A percentile compares a stretch with the other conserved stretches of the same genome.
phyloP scores from a whole-genome alignment of 768 basidiomycete genomes.

The Kwoniella sp. region DNA sequence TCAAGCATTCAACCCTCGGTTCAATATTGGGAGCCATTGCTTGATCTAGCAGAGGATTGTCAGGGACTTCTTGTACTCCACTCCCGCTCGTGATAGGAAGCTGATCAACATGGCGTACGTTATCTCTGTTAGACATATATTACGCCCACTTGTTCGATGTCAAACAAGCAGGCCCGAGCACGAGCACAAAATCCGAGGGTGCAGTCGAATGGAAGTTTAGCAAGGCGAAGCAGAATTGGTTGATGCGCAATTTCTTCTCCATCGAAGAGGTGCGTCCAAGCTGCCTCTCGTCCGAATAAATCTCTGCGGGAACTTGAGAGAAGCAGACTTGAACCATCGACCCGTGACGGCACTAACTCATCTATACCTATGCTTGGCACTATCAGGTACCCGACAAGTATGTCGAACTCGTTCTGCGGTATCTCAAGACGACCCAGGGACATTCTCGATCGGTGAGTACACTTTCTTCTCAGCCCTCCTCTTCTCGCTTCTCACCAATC shows the following conservation, averaged over 20 bases:
- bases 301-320: no score
- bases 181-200: constrained; percentile 1
- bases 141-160: constrained; percentile 25
- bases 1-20: no score
- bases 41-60: no score
- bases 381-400: constrained; percentile 39
- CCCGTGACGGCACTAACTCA: not conserved
- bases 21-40: no score
- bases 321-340: no score
- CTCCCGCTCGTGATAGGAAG: no score
- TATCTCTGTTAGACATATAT: constrained; percentile 21
- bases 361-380: not conserved
- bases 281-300: no score
- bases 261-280: constrained; percentile 31
- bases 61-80: no score
- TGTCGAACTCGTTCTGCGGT: constrained; percentile 39
- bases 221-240: constrained; percentile 49
- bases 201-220: constrained; percentile 42
- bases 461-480: not conserved
- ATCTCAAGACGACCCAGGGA: constrained; percentile 45
- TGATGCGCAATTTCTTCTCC: constrained; percentile 37
- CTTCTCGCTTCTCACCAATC: no score
- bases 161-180: constrained; percentile 7
- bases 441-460: constrained; percentile 31
- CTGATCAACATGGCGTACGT: no score